Conservation (phyloP, 495 filamentous ascomycete genomes). For the Neurospora hispaniola region DNA sequence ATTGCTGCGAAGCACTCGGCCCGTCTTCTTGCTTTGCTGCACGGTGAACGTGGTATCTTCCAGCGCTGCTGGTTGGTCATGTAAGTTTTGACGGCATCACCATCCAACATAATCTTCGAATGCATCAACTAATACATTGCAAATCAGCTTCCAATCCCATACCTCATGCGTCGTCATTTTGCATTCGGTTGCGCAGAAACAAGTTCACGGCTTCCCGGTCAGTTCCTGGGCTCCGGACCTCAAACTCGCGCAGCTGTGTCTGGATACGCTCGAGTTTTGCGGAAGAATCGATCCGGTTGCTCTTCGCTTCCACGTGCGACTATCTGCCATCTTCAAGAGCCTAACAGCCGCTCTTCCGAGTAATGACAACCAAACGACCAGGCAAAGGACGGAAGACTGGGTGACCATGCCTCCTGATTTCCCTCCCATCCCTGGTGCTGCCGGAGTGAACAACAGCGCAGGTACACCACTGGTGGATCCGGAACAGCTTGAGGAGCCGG, state of each 20-base stretch:
- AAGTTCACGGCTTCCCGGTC: slow-evolving; percentile 15
- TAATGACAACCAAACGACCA: neutral
- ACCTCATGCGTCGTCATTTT: slow-evolving; percentile 21
- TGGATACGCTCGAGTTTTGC: slow-evolving; percentile 17
- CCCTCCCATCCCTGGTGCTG: neutral
- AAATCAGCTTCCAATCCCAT: slow-evolving; percentile 21
- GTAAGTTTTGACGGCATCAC: slow-evolving; percentile 3
- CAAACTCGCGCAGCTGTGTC: slow-evolving; percentile 13
- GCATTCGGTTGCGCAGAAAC: slow-evolving; percentile 20
- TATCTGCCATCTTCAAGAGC: slow-evolving; percentile 14
- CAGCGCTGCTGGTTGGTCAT: slow-evolving; percentile 26
- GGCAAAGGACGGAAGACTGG: slow-evolving; percentile 14
- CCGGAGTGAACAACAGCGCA: neutral
- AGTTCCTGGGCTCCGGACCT: slow-evolving; percentile 15
- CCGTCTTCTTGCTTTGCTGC: slow-evolving; percentile 15
- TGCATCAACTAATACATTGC: neutral
- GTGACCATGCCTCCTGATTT: slow-evolving; percentile 11
- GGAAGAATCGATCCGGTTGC: slow-evolving; percentile 15
- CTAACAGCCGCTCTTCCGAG: neutral
- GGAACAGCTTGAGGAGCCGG: neutral
- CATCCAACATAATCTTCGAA: neutral
- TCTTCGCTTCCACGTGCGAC: slow-evolving; percentile 10
- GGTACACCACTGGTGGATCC: neutral
- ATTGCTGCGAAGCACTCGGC: slow-evolving; percentile 18
- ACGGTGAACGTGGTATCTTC: slow-evolving; percentile 18